Evolutionary conservation across 31 red algal genomes (phyloP).

Genomic region (Bonnemaisonia californica): DNA sequence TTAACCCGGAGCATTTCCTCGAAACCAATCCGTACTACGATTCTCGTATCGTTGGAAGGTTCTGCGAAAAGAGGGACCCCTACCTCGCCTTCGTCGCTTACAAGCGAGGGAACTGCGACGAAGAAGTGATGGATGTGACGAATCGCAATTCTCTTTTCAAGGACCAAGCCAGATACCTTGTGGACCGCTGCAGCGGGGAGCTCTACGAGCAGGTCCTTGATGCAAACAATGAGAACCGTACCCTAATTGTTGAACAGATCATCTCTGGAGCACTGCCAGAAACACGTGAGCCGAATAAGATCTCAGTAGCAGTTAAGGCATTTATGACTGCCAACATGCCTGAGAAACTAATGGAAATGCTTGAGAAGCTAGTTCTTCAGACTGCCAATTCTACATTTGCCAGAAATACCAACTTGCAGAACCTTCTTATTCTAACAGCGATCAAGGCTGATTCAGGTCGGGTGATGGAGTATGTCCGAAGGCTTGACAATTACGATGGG

Average conservation of each 20-base stretch:
- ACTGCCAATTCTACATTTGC: conserved; percentile 84
- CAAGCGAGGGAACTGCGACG: conserved; percentile 92
- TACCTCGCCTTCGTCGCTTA: conserved; percentile 91
- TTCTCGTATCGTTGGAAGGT: conserved; percentile 78
- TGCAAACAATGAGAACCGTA: conserved; percentile 82
- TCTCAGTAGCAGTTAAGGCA: conserved; percentile 89
- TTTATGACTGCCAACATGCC: conserved; percentile 98
- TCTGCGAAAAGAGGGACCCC: conserved; percentile 95
- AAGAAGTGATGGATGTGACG: conserved; percentile 91
- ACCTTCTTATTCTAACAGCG: conserved; percentile 96
- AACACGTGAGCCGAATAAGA: conserved; percentile 83
- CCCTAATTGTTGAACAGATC: conserved; percentile 88
- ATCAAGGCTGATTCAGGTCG: conserved; percentile 90
- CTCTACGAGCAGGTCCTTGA: conserved; percentile 89
- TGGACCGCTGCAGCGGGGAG: conserved; percentile 87
- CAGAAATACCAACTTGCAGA: conserved; percentile 94
- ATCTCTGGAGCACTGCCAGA: conserved; percentile 89
- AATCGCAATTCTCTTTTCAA: conserved; percentile 84
- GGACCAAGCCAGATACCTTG: conserved; percentile 93
- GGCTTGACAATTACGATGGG: conserved; percentile 95
- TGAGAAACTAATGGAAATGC: conserved; percentile 91
- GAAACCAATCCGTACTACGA: conserved; percentile 98
- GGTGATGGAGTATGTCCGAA: conserved; percentile 90
- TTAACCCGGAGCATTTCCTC: conserved; percentile 97
- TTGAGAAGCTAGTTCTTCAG: conserved; percentile 95